Evolutionary conservation across 345 rosid genomes (phyloP), one percentile per base, ranked within the genome.

Genomic region (Euclidium syriacum): DNA sequence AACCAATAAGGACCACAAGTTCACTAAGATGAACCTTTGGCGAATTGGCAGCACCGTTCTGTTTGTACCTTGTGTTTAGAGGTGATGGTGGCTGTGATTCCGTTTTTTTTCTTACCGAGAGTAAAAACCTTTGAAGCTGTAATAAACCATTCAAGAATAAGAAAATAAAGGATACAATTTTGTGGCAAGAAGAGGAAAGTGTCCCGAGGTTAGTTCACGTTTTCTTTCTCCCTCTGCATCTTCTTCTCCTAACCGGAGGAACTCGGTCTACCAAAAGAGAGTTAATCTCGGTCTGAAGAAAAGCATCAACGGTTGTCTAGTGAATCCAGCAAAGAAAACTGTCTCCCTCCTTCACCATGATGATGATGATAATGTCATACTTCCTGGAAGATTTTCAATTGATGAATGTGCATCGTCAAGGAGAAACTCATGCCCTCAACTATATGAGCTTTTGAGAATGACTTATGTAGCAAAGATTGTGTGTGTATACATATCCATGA

Each of bases 121-220:
- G 64, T 83, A 70, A 78, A 59, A 58, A 54, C n/a, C n/a, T n/a
- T n/a, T n/a, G n/a, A n/a, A n/a, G n/a, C 96, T 81, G 80, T 52
- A 44, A 74, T 15, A 67, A 58, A 11, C 41, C 27, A 18, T 18
- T 12, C 54, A 64, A 63, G 14, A 62, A 63, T 64, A 1, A 63
- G 59, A 19, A 15, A 30, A 53, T 1, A 27, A 38, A 61, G n/a
- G n/a, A n/a, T n/a, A n/a, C n/a, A n/a, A n/a, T n/a, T 36, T 62
- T 18, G n/a, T n/a, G n/a, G n/a, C 77, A 20, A 65, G 78, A 66
- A 78, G 74, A 51, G 63, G 73, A 15, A 85, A 73, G 65, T 75
- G 84, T 33, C 79, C 88, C 1, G 82, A 77, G 68, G 85, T 85
- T 11, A 65, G 84, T 65, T 91, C 98, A 1, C 81, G 89, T 25